Percentiles rank a stretch among this genome's conserved stretches.
Conservation (phyloP, 202 grass and related monocot species). For the Bolboschoenoplectus hybrid region DNA sequence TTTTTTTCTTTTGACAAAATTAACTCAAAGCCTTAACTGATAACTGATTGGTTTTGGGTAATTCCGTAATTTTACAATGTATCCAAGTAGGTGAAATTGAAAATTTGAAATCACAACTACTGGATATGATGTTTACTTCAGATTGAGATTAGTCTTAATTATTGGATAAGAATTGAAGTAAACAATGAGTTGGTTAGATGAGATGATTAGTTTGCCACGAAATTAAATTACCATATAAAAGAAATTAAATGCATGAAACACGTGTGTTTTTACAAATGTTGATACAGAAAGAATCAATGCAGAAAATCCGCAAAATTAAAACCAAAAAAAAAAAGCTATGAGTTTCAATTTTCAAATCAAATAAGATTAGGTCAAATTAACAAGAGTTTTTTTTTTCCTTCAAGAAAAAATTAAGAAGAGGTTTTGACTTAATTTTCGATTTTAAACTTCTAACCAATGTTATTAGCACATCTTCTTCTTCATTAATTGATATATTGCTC, state of each 20-base stretch:
- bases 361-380: no score
- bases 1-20: no score
- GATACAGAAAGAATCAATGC: not conserved
- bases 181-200: not conserved
- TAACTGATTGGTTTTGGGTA: no score
- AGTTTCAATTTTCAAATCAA: not conserved
- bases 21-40: no score
- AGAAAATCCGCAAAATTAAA: not conserved
- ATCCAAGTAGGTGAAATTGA: not conserved
- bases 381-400: no score
- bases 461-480: not conserved
- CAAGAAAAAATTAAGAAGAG: no score
- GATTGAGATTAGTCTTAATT: not conserved
- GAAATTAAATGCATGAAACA: constrained; percentile 11
- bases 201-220: not conserved
- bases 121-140: constrained; percentile 2
- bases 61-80: not conserved
- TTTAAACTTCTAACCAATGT: not conserved
- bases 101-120: not conserved
- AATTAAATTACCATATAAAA: not conserved
- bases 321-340: not conserved
- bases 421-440: not conserved
- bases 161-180: constrained; percentile 3
- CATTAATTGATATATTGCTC: not conserved
- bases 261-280: not conserved